Conservation (phyloP, 176 grass and related monocot genomes). For the Lolium multiflorum region DNA sequence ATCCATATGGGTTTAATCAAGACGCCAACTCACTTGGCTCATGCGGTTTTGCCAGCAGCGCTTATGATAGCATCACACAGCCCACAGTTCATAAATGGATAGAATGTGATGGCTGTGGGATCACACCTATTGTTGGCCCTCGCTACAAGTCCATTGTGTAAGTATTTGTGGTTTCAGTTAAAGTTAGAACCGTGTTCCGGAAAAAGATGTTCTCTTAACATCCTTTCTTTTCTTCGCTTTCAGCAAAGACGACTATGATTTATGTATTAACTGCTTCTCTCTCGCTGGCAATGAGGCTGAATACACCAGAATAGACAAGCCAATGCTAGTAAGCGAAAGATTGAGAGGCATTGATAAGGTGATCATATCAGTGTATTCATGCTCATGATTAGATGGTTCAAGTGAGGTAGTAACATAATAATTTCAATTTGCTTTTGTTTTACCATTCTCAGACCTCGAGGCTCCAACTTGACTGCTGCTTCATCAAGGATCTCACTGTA, state of each 20-base stretch:
- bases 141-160: slow-evolving; percentile 78
- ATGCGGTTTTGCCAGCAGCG: slow-evolving; percentile 15
- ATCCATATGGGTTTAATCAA: slow-evolving; percentile 8
- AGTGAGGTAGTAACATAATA: slow-evolving; percentile 9
- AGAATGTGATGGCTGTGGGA: slow-evolving; percentile 68
- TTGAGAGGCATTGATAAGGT: slow-evolving; percentile 23
- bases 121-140: slow-evolving; percentile 62
- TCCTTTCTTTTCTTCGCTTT: slow-evolving; percentile 39
- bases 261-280: slow-evolving; percentile 65
- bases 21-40: slow-evolving; percentile 8
- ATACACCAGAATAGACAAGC: slow-evolving; percentile 60
- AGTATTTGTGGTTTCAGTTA: slow-evolving; percentile 30
- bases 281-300: slow-evolving; percentile 53
- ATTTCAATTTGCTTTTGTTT: slow-evolving; percentile 15
- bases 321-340: slow-evolving; percentile 19
- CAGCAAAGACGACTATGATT: slow-evolving; percentile 75
- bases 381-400: slow-evolving; percentile 40
- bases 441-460: slow-evolving; percentile 42
- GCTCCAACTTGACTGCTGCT: slow-evolving; percentile 48
- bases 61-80: slow-evolving; percentile 21
- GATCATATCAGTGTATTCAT: slow-evolving; percentile 6
- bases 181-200: neutral
- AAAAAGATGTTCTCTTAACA: slow-evolving; percentile 7
- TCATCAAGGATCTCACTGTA: slow-evolving; percentile 74
- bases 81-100: slow-evolving; percentile 48